Evolutionary conservation across 2,329 filamentous ascomycete species (phyloP), one percentile per base, ranked within the genome.

Genomic region (Exophiala dermatitidis): DNA sequence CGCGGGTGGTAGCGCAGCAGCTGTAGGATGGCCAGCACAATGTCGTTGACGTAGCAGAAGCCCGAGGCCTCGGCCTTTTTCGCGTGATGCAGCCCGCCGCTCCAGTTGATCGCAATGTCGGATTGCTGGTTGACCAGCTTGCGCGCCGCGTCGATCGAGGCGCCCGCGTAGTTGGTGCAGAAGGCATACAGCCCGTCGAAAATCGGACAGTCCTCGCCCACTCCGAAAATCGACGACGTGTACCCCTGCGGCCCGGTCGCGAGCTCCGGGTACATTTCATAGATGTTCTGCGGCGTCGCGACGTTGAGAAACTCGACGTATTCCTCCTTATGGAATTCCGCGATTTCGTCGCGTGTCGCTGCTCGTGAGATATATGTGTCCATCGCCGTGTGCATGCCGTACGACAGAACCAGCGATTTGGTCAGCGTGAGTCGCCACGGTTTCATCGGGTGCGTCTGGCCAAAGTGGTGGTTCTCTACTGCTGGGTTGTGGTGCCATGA

Each of bases 21-120:
- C 68, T 96, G 86, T 36, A 97, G 79, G 63, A 96, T 93, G 34
- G 87, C 89, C 44, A 98, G 80, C 53, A 97, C 93, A 64, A 97
- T 97, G 70, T 98, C 93, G 70, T 98, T 98, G 73, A 97, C 90
- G 73, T 98, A 98, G 74, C 93, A 98, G 71, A 98, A 98, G 0
- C 93, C 93, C 9, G 86, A 91, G 0, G 93, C 91, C 71, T 95
- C 90, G 49, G 85, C 82, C 67, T 91, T 93, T 71, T 97, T 96
- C 43, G 93, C 93, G 66, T 98, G 93, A 70, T 98, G 93, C 31
- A 98, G 79, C 7, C 93, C 93, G 34, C 93, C 93, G 12, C 90
- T 93, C 93, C 93, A 98, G 64, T 95, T 94, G 66, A 98, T 90
- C 51, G 93, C 93, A 66, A 98, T 96, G 66, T 97, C 88, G 31